Evolutionary conservation across 2,329 filamentous ascomycete species (phyloP), one percentile per base, ranked within the genome.

Genomic region (Thelonectria rubi): DNA sequence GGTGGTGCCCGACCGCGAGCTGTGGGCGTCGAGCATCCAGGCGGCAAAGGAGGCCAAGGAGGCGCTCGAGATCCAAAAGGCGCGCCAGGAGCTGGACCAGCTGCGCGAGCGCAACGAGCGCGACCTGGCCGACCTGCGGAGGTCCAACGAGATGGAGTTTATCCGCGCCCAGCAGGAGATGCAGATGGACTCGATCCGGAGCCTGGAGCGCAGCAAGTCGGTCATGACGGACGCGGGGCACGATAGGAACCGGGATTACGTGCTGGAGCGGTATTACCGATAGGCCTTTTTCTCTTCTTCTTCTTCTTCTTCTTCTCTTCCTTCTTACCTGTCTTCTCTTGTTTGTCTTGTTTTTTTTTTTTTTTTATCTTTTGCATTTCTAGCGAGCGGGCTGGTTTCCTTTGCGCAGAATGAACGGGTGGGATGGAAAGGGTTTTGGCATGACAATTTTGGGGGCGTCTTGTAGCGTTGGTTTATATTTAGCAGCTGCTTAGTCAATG

Each of bases 61-160:
- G 48, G 48, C 48, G 2, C 11, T 46, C 18, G 49, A 58, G 49
- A 32, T 58, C 2, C 48, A 45, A n/a, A 45, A 34, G 32, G 55
- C 55, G 42, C 30, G 43, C 17, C 21, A 39, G 46, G 55, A 58
- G 40, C 55, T 58, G 12, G 55, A 53, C n/a, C 48, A 46, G 32
- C 32, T 58, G 18, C 12, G 51, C 48, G 26, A 45, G 30, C n/a
- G 21, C 2, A 47, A 53, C 30, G 55, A 46, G 1, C n/a, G 55
- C 11, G n/a, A 40, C 5, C 49, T 58, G 8, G 40, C 34, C 3
- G 42, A 52, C 12, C 15, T 52, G 32, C 15, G 34, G n/a, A 30
- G 48, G 42, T 14, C 40, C 10, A 46, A 58, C 42, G 30, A 48
- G n/a, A 15, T 48, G 21, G 48, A 58, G 40, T 48, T 40, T 34